Evolutionary conservation across 768 basidiomycete species (phyloP).

Genomic region (Kwoniella heveanensis): DNA sequence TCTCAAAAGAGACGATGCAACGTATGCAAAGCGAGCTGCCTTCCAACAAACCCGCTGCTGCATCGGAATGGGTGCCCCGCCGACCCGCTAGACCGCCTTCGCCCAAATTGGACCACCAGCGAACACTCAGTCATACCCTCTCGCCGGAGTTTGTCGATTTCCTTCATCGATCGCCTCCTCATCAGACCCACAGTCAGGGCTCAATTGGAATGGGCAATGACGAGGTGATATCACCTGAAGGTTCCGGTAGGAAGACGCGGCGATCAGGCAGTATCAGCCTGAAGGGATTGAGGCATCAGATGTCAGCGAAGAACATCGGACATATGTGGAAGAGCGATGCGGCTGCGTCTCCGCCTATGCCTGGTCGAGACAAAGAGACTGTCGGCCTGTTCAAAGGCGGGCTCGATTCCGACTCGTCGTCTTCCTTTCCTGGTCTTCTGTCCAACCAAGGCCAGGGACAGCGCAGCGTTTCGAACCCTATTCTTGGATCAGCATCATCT

Average conservation of each 20-base stretch:
- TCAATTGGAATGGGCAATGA: background rate
- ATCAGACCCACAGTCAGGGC: background rate
- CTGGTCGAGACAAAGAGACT: slow-evolving; percentile 10
- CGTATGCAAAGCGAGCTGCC: slow-evolving; percentile 36
- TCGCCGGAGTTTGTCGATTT: slow-evolving; percentile 29
- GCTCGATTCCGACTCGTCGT: slow-evolving; percentile 15
- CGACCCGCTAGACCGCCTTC: slow-evolving; percentile 48
- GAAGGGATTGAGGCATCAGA: slow-evolving; percentile 35
- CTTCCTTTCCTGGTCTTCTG: slow-evolving; percentile 16
- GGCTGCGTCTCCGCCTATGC: slow-evolving; percentile 8
- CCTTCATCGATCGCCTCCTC: slow-evolving; percentile 23
- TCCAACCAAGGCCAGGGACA: background rate
- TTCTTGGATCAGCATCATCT: slow-evolving; percentile 6
- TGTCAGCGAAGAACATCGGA: slow-evolving; percentile 27
- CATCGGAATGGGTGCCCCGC: slow-evolving; percentile 43
- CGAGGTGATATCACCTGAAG: slow-evolving; percentile 7
- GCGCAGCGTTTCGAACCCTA: slow-evolving; percentile 17
- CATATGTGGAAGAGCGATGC: slow-evolving; percentile 23
- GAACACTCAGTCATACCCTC: slow-evolving; percentile 28
- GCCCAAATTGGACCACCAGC: slow-evolving; percentile 35
- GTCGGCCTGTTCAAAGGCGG: slow-evolving; percentile 25
- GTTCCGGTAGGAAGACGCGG: slow-evolving; percentile 3
- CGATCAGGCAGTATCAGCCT: slow-evolving; percentile 38
- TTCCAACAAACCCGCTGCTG: background rate
- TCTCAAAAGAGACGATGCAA: slow-evolving; percentile 47